Conservation (phyloP, 176 grass and related monocot genomes). For the Panicum miliaceum region DNA sequence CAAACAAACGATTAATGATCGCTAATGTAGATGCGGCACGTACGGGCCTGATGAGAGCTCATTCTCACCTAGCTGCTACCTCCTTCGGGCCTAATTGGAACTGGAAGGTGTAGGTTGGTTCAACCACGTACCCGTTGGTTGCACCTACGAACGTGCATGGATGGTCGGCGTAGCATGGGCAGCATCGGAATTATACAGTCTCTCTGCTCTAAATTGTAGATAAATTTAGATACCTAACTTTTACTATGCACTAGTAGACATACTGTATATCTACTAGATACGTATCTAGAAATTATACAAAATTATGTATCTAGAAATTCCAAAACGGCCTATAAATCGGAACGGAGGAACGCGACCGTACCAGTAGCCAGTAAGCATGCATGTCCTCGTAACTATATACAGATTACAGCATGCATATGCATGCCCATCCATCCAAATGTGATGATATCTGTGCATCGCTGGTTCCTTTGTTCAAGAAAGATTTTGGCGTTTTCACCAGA, state of each 20-base stretch:
- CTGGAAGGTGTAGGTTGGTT: conserved; percentile 24
- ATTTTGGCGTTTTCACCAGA: conserved; percentile 34
- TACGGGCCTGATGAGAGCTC: not conserved
- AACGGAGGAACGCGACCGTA: too few relatives aligned
- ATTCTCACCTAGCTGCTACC: conserved; percentile 17
- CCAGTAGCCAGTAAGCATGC: too few relatives aligned
- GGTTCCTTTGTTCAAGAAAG: conserved; percentile 42
- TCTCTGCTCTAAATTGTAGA: too few relatives aligned
- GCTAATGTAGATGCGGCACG: not conserved
- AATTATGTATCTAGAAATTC: too few relatives aligned
- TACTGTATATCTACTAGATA: too few relatives aligned
- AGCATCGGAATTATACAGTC: not conserved
- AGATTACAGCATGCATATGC: too few relatives aligned
- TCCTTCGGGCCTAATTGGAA: not conserved
- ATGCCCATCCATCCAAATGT: too few relatives aligned
- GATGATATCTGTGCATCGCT: not conserved
- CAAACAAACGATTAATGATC: not conserved
- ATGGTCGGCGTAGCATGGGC: not conserved
- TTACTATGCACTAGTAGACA: too few relatives aligned
- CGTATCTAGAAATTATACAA: too few relatives aligned
- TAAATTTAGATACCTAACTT: too few relatives aligned
- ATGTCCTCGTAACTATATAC: too few relatives aligned
- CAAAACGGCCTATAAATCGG: too few relatives aligned
- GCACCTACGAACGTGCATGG: not conserved
- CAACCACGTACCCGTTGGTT: conserved; percentile 29